A percentile compares a stretch with the other conserved stretches of the same genome.
These are phyloP conservation scores for Ustilago bromivora DNA, from an alignment of 1,284 basidiomycete genomes.

Conservation along the genomic window DNA sequence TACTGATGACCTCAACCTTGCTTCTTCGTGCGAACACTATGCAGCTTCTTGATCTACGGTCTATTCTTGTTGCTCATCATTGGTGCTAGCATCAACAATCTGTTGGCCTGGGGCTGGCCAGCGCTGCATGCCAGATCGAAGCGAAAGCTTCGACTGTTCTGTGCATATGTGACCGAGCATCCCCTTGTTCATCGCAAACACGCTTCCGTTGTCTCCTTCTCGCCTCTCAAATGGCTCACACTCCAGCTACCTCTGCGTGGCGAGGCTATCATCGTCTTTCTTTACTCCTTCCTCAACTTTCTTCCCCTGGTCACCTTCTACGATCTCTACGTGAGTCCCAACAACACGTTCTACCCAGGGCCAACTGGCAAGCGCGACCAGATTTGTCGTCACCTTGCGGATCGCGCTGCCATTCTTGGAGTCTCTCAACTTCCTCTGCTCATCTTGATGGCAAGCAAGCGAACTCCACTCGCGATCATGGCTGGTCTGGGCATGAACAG, in stretches of 20 bases:
- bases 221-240: slow-evolving; percentile 31
- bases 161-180: slow-evolving; percentile 35
- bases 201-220: slow-evolving; percentile 27
- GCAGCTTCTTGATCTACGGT: slow-evolving; percentile 34
- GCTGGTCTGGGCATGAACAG: slow-evolving; percentile 62
- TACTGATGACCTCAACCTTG: neutral
- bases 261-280: slow-evolving; percentile 40
- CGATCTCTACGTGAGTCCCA: slow-evolving; percentile 15
- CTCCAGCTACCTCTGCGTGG: slow-evolving; percentile 50
- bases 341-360: slow-evolving; percentile 32
- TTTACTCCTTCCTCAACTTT: slow-evolving; percentile 44
- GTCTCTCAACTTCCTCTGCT: slow-evolving; percentile 64
- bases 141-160: slow-evolving; percentile 12
- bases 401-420: slow-evolving; percentile 61
- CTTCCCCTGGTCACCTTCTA: slow-evolving; percentile 50
- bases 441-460: slow-evolving; percentile 66
- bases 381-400: slow-evolving; percentile 50
- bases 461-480: slow-evolving; percentile 63
- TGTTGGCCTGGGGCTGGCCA: slow-evolving; percentile 19
- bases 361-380: slow-evolving; percentile 32
- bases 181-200: slow-evolving; percentile 26
- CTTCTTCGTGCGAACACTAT: neutral
- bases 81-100: slow-evolving; percentile 5
- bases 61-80: slow-evolving; percentile 31
- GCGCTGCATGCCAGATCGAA: slow-evolving; percentile 5